These are phyloP conservation scores for Leccinum colubrinum DNA, from an alignment of 1,284 basidiomycete genomes.

Conservation along the genomic window DNA sequence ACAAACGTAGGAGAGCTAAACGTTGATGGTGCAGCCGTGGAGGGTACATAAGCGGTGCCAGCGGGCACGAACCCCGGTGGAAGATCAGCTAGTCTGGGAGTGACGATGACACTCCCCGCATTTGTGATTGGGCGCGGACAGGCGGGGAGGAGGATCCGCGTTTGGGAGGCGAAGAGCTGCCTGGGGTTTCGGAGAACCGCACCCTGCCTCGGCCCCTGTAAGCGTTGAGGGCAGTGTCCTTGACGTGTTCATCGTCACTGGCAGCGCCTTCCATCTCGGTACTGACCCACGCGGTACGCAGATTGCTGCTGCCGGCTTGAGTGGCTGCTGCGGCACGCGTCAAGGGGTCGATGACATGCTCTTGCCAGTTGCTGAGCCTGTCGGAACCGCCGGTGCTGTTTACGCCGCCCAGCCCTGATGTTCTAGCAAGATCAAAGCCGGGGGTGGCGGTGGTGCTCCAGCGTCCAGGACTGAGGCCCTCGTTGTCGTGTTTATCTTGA, in stretches of 20 bases:
- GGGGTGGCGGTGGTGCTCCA: constrained; percentile 70
- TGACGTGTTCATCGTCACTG: constrained; percentile 20
- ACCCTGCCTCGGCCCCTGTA: constrained; percentile 12
- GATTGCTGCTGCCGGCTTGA: constrained; percentile 4
- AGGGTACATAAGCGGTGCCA: constrained; percentile 7
- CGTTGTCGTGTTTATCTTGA: constrained; percentile 28
- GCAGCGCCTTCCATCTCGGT: constrained; percentile 24
- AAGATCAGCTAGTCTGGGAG: constrained; percentile 17
- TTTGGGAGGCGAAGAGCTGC: constrained; percentile 17
- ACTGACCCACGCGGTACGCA: constrained; percentile 12
- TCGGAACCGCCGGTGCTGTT: constrained; percentile 15
- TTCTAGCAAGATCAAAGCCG: constrained; percentile 36
- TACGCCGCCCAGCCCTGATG: constrained; percentile 6
- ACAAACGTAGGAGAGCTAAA: constrained; percentile 19
- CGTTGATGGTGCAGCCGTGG: neutral
- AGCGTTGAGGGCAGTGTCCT: constrained; percentile 16
- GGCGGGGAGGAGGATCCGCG: constrained; percentile 9
- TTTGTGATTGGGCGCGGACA: constrained; percentile 4
- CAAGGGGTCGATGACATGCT: constrained; percentile 22
- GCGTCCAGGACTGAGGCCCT: constrained; percentile 45
- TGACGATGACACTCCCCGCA: constrained; percentile 7
- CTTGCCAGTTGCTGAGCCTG: constrained; percentile 23
- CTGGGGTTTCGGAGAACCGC: constrained; percentile 13
- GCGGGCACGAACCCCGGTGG: constrained; percentile 28
- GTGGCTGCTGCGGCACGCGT: neutral